These are phyloP conservation scores for Xerocomus nothofagi DNA, from an alignment of 1,284 basidiomycete genomes.

Conservation along the genomic window DNA sequence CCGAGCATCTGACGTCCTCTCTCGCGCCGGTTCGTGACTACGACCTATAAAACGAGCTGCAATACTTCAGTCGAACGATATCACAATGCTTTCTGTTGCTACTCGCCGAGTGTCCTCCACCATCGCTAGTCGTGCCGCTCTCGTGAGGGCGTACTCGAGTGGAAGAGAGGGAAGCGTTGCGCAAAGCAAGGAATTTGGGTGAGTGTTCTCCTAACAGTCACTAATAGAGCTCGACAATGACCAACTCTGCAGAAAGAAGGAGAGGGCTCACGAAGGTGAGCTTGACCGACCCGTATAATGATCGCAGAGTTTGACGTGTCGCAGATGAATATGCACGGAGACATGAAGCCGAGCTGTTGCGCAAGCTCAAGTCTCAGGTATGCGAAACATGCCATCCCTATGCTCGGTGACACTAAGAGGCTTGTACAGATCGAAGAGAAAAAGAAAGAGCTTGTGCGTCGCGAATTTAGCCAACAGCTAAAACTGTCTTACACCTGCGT, in stretches of 20 bases:
- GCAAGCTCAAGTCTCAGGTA: slow-evolving; percentile 59
- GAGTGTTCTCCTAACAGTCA: slow-evolving; percentile 18
- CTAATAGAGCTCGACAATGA: not conserved
- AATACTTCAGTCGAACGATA: not conserved
- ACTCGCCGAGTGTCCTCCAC: slow-evolving; percentile 46
- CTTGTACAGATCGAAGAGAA: slow-evolving; percentile 53
- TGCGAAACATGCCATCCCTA: slow-evolving; percentile 15
- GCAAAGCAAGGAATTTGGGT: slow-evolving; percentile 56
- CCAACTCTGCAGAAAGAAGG: slow-evolving; percentile 56
- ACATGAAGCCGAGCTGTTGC: slow-evolving; percentile 55
- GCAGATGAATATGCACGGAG: slow-evolving; percentile 60
- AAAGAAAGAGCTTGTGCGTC: slow-evolving; percentile 56
- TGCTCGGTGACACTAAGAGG: slow-evolving; percentile 1
- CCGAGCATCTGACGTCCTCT: not conserved
- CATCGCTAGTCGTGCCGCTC: slow-evolving; percentile 20
- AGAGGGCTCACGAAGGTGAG: slow-evolving; percentile 70
- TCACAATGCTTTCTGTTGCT: slow-evolving; percentile 50
- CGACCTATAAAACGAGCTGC: not conserved
- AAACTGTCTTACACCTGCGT: slow-evolving; percentile 11
- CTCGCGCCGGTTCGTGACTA: not conserved
- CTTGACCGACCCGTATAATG: not conserved
- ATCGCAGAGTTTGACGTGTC: not conserved
- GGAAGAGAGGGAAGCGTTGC: slow-evolving; percentile 55
- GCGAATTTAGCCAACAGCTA: slow-evolving; percentile 6
- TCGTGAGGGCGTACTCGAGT: slow-evolving; percentile 43